A percentile compares a stretch with the other conserved stretches of the same genome.
phyloP scores from a whole-genome alignment of 1,284 basidiomycete genomes.

The Irpex lacteus region DNA sequence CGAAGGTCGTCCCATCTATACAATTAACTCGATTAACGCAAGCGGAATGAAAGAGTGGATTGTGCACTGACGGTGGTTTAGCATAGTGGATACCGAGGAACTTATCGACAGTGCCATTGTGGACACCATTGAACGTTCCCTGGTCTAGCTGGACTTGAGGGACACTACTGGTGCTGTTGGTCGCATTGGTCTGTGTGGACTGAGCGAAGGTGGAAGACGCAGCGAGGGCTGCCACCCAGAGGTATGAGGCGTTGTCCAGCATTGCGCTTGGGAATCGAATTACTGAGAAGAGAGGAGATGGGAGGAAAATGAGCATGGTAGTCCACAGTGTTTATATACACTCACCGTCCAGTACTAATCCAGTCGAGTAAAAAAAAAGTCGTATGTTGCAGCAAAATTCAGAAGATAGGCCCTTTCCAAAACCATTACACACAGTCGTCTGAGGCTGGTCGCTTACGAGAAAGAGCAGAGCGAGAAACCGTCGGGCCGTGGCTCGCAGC shows the following conservation, averaged over 20 bases:
- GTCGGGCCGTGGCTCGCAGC: no score
- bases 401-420: no score
- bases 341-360: no score
- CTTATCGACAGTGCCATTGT: constrained; percentile 17
- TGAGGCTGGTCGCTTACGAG: no score
- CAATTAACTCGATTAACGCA: not conserved
- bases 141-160: constrained; percentile 17
- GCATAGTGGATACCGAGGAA: constrained; percentile 26
- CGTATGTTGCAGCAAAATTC: no score
- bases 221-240: not conserved
- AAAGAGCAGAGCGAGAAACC: no score
- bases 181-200: not conserved
- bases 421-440: no score
- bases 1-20: constrained; percentile 23
- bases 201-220: not conserved
- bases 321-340: no score
- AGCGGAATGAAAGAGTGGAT: not conserved
- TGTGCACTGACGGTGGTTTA: constrained; percentile 21
- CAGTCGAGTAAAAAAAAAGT: no score
- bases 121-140: constrained; percentile 20
- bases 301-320: no score
- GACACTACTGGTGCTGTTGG: not conserved
- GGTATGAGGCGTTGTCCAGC: not conserved
- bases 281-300: not conserved
- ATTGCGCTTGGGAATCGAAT: not conserved